Evolutionary conservation across 1,284 basidiomycete species (phyloP).

Genomic region (Fomitopsis palustris): DNA sequence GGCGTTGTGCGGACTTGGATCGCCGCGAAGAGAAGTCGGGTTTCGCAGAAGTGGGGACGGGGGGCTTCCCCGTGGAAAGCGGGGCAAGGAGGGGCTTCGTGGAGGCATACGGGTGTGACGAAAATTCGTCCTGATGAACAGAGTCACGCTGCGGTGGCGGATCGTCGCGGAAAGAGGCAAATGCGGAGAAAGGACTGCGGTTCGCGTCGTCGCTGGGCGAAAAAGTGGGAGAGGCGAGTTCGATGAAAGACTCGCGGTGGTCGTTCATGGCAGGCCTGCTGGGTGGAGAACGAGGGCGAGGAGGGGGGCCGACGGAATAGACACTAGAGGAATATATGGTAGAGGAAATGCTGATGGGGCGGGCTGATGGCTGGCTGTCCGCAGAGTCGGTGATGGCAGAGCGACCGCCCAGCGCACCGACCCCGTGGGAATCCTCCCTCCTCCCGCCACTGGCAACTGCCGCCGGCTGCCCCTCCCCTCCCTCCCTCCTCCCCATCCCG

Average conservation of each 20-base stretch:
- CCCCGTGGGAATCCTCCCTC: conserved; percentile 21
- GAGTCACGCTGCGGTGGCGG: conserved; percentile 8
- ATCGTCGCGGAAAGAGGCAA: neutral
- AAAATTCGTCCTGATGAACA: conserved; percentile 8
- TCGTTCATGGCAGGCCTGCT: conserved; percentile 21
- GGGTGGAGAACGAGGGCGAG: conserved; percentile 8
- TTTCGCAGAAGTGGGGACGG: conserved; percentile 36
- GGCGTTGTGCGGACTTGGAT: conserved; percentile 17
- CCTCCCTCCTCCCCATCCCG: neutral
- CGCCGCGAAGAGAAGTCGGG: conserved; percentile 24
- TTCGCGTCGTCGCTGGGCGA: conserved; percentile 20
- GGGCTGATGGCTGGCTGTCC: conserved; percentile 21
- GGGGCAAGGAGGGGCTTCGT: conserved; percentile 15
- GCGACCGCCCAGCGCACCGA: conserved; percentile 5
- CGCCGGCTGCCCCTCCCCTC: neutral
- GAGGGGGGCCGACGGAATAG: conserved; percentile 23
- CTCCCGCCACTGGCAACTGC: neutral
- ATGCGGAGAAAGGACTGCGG: conserved; percentile 5
- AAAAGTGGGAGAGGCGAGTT: conserved; percentile 42
- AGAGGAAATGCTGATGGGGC: conserved; percentile 31
- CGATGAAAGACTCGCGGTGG: conserved; percentile 53
- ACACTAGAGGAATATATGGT: conserved; percentile 36
- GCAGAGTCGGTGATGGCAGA: conserved; percentile 25
- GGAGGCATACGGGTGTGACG: conserved; percentile 4
- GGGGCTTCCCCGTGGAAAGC: conserved; percentile 32